phyloP scores from a whole-genome alignment of 306 rosid genomes.

The Cajanus cajan region DNA sequence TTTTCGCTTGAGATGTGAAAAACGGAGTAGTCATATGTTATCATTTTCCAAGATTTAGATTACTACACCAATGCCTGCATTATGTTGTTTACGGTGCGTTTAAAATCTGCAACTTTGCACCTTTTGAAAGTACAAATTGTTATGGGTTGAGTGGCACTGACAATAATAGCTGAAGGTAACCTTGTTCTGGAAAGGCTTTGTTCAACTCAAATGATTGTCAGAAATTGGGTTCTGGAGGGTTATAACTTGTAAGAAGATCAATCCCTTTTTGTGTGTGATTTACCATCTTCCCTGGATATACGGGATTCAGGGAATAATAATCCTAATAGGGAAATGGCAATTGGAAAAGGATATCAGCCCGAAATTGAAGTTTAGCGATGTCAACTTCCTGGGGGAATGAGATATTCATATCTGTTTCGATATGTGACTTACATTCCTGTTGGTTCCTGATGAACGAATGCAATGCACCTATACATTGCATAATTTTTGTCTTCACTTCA shows the following conservation, averaged over 20 bases:
- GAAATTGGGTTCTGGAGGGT: conserved; percentile 16
- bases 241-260: neutral
- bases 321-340: neutral
- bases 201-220: neutral
- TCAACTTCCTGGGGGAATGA: no score
- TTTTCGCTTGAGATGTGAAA: neutral
- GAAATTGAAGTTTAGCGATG: conserved; percentile 1
- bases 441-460: neutral
- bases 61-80: neutral
- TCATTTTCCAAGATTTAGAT: neutral
- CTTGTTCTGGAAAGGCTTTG: neutral
- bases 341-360: neutral
- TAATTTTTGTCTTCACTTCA: neutral
- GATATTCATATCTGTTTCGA: neutral
- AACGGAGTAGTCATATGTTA: neutral
- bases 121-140: neutral
- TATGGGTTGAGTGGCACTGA: neutral
- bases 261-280: neutral
- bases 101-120: neutral
- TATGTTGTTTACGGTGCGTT: neutral
- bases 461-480: neutral
- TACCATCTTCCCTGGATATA: neutral
- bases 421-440: neutral
- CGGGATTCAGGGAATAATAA: neutral
- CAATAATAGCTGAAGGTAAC: neutral